Evolutionary conservation across 2,329 filamentous ascomycete species (phyloP).

Genomic region (Ceratocystis huliohia): DNA sequence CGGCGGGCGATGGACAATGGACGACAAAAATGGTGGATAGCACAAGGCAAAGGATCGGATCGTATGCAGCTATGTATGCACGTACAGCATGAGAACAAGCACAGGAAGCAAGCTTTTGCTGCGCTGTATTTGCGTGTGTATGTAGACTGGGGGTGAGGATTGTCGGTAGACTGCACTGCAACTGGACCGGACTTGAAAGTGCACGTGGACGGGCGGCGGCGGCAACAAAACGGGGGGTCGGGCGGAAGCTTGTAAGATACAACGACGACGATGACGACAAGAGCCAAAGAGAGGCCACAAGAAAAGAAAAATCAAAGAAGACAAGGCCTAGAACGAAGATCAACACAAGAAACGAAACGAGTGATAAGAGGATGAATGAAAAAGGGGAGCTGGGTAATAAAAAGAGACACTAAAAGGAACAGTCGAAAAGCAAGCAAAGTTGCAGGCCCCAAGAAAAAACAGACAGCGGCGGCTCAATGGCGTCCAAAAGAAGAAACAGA

Average conservation of each 20-base stretch:
- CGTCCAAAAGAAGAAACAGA: background rate
- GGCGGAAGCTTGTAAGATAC: background rate
- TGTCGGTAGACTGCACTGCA: constrained; percentile 9
- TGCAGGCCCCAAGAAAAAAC: background rate
- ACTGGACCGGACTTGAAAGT: constrained; percentile 4
- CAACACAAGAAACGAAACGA: constrained; percentile 1
- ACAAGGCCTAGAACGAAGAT: background rate
- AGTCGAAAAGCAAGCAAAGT: background rate
- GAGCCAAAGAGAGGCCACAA: background rate
- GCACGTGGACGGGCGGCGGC: background rate
- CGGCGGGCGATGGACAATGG: too few species aligned
- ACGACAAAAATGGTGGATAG: too few species aligned
- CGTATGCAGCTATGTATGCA: constrained; percentile 10
- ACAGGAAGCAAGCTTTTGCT: background rate
- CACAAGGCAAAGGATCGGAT: background rate
- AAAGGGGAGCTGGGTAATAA: background rate
- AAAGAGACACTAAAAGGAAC: background rate
- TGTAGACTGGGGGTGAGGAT: background rate
- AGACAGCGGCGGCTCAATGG: background rate
- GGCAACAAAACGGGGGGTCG: background rate
- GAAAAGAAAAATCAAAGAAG: background rate
- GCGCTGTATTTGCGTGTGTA: background rate
- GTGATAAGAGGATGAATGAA: constrained; percentile 12
- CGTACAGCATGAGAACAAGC: background rate
- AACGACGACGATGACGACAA: background rate